Percentiles rank a stretch among this genome's conserved stretches.
Conservation (phyloP, 768 basidiomycete species). For the Brasilioporus rufonigricans region DNA sequence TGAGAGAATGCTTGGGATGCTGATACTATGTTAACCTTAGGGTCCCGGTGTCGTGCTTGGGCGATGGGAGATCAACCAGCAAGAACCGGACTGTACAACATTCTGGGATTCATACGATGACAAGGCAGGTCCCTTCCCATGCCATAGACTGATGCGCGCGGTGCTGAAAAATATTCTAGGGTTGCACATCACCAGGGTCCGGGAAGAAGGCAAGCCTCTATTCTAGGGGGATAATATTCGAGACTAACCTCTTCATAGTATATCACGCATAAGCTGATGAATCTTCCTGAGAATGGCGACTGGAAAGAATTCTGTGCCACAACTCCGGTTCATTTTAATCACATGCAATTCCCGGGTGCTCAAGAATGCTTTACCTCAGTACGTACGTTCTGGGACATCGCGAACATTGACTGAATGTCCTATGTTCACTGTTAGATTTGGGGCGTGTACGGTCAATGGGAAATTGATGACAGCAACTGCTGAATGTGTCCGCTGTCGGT, state of each 20-base stretch:
- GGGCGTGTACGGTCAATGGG: slow-evolving; percentile 28
- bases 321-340: slow-evolving; percentile 25
- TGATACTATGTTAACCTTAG: not conserved
- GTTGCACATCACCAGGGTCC: slow-evolving; percentile 24
- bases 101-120: slow-evolving; percentile 26
- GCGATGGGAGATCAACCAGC: slow-evolving; percentile 23
- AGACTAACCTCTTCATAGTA: slow-evolving; percentile 16
- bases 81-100: slow-evolving; percentile 27
- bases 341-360: slow-evolving; percentile 21
- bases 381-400: not conserved
- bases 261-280: slow-evolving; percentile 26
- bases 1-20: too few species aligned
- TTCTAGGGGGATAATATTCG: not conserved
- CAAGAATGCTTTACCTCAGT: slow-evolving; percentile 16
- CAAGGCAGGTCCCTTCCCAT: slow-evolving; percentile 15
- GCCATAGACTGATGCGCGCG: not conserved
- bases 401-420: not conserved
- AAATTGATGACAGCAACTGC: slow-evolving; percentile 21
- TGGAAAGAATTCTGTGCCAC: slow-evolving; percentile 37
- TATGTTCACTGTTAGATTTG: slow-evolving; percentile 3
- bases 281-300: slow-evolving; percentile 24
- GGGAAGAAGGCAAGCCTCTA: slow-evolving; percentile 15
- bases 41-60: slow-evolving; percentile 22
- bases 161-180: slow-evolving; percentile 11
- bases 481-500: not conserved